Evolutionary conservation across 2,329 filamentous ascomycete genomes (phyloP), one percentile per base, ranked within the genome.

Genomic region (Epichloe festucae): DNA sequence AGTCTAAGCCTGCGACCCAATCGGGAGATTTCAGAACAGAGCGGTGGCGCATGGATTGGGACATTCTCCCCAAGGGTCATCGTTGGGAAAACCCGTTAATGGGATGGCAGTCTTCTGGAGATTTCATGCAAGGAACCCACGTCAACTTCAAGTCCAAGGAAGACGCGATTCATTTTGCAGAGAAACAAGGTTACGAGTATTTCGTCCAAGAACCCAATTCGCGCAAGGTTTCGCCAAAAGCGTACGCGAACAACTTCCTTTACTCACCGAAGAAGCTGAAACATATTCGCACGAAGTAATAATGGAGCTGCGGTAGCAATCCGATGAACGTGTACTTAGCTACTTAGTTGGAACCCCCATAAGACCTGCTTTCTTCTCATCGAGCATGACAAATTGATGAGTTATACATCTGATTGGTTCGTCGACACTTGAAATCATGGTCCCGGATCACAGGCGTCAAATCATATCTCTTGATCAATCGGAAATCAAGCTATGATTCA

Each of bases 121-220:
- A 98, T 70, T 82, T 81, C 65, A 93, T 98, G 89, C 90, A 98
- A 70, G 91, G 89, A 63, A 95, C 89, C 47, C 81, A 89, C 66
- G 71, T 98, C 62, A 84, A 84, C 69, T 98, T 98, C 78, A 87
- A 87, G 70, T 78, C 76, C 62, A 97, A 95, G 76, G 89, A 97
- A 67, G 91, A 95, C 61, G 93, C 93, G 58, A 91, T 98, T 63
- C 74, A 77, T 53, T 98, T 98, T 65, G 93, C 94, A 23, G 87
- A 97, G 74, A 98, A 97, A 79, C 93, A 98, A 70, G 93, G 94
- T 38, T 98, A 98, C 67, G 91, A 98, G 67, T 98, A 95, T 71
- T 97, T 93, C 67, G 90, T 98, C 23, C 93, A 97, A 75, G 93
- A 97, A 73, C 91, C 93, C 38, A 94, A 96, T 64, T 81, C 82